Conservation (phyloP, 2,329 filamentous ascomycete species). For the Phyllosticta capitalensis region DNA sequence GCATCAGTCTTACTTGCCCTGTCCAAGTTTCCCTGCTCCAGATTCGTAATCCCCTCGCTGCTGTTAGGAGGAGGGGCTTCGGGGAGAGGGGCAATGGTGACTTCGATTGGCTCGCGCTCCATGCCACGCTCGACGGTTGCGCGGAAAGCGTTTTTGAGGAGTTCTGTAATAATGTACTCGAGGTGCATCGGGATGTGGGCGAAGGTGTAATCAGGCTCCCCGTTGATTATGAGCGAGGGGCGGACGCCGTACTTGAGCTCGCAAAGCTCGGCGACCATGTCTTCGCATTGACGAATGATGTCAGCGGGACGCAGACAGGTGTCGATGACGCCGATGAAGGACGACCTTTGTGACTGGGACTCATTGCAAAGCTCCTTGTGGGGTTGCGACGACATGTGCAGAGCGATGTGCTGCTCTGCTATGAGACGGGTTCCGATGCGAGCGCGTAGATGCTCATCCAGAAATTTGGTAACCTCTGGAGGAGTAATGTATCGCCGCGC, state of each 20-base stretch:
- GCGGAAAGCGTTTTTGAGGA: constrained; percentile 93
- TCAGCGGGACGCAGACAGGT: constrained; percentile 73
- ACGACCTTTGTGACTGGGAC: constrained; percentile 35
- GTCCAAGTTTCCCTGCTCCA: constrained; percentile 29
- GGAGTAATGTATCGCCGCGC: constrained; percentile 82
- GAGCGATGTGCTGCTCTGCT: constrained; percentile 90
- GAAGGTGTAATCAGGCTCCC: constrained; percentile 78
- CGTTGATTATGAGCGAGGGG: constrained; percentile 70
- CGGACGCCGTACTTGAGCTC: constrained; percentile 91
- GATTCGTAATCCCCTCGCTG: constrained; percentile 19
- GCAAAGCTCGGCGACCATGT: constrained; percentile 90
- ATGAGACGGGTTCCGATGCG: constrained; percentile 90
- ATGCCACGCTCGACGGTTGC: constrained; percentile 81
- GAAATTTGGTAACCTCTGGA: constrained; percentile 74
- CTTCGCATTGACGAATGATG: constrained; percentile 75
- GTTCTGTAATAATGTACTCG: constrained; percentile 93
- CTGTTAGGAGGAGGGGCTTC: constrained; percentile 30
- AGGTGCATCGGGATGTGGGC: constrained; percentile 92
- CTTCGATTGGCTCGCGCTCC: constrained; percentile 71
- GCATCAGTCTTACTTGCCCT: constrained; percentile 16
- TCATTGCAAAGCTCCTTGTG: constrained; percentile 47
- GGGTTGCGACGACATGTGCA: constrained; percentile 68
- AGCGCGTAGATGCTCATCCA: constrained; percentile 88
- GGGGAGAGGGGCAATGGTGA: constrained; percentile 74
- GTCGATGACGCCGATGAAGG: constrained; percentile 92